Conservation (phyloP, 2,329 filamentous ascomycete genomes). For the Tricladium varicosporioides region DNA sequence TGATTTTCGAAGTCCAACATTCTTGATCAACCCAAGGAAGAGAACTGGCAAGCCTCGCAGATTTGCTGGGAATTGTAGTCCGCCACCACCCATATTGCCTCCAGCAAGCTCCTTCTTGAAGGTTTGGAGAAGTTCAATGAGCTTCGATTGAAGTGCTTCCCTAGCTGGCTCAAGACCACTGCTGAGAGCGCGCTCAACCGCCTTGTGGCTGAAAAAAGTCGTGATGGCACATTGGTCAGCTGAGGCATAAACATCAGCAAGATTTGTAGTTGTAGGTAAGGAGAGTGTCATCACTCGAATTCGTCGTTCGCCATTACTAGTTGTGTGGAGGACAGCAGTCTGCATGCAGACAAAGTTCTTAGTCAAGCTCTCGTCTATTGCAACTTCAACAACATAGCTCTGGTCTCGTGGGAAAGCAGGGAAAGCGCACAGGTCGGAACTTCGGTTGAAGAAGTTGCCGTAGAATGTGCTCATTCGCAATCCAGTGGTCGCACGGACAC, state of each 20-base stretch:
- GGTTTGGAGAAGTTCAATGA: constrained; percentile 88
- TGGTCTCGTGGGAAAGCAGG: constrained; percentile 97
- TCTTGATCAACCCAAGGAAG: constrained; percentile 94
- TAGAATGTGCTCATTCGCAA: constrained; percentile 97
- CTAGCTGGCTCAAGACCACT: constrained; percentile 86
- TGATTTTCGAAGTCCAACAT: constrained; percentile 88
- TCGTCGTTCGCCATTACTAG: constrained; percentile 92
- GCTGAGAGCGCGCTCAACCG: constrained; percentile 84
- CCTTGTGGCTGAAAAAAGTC: constrained; percentile 95
- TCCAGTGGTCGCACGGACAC: constrained; percentile 91
- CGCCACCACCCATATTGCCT: constrained; percentile 89
- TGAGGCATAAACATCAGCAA: constrained; percentile 90
- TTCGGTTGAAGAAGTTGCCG: constrained; percentile 99
- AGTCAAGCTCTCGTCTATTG: constrained; percentile 90
- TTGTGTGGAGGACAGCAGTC: constrained; percentile 93
- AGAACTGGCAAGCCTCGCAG: constrained; percentile 83
- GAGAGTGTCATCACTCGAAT: constrained; percentile 93
- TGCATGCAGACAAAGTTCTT: constrained; percentile 93
- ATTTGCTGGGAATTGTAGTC: constrained; percentile 92
- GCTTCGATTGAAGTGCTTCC: constrained; percentile 86
- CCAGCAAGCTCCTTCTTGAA: constrained; percentile 97
- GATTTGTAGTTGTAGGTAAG: constrained; percentile 84
- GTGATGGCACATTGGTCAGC: constrained; percentile 93
- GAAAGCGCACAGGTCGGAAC: constrained; percentile 95
- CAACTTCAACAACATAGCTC: constrained; percentile 95